phyloP scores from a whole-genome alignment of 2,329 filamentous ascomycete genomes.

The Claviceps quebecensis region DNA sequence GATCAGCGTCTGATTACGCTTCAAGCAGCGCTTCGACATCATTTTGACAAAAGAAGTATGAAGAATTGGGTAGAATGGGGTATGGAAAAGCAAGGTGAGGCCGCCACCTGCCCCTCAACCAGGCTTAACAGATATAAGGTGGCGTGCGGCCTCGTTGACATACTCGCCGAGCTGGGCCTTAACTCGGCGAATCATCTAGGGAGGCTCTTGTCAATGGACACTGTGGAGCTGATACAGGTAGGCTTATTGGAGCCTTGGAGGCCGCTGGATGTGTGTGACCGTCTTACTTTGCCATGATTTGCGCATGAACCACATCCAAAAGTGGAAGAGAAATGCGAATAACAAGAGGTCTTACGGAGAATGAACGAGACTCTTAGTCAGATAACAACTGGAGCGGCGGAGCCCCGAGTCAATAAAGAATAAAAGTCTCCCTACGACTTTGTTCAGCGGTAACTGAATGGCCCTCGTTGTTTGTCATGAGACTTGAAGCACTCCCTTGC shows the following conservation, averaged over 20 bases:
- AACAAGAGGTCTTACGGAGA: too few species aligned
- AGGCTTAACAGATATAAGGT: too few species aligned
- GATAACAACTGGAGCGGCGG: too few species aligned
- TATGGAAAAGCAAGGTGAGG: not conserved
- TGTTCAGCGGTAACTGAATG: too few species aligned
- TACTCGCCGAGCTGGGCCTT: not conserved
- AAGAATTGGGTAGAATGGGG: not conserved
- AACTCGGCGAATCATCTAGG: not conserved
- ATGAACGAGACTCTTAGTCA: too few species aligned
- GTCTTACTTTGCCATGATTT: not conserved
- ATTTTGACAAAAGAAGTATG: not conserved
- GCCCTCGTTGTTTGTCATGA: too few species aligned
- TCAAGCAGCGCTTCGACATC: not conserved
- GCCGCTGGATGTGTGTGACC: not conserved
- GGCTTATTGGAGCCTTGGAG: not conserved
- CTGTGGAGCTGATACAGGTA: not conserved
- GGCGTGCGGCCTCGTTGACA: not conserved
- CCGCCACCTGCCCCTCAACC: too few species aligned
- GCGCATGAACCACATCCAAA: too few species aligned
- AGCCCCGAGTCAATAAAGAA: too few species aligned
- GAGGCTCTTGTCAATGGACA: not conserved
- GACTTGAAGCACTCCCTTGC: too few species aligned
- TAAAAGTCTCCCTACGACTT: too few species aligned
- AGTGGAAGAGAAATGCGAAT: too few species aligned
- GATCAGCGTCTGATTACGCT: not conserved